phyloP scores from a whole-genome alignment of 805 yeast genomes.

The Sporopachydermia quercuum region DNA sequence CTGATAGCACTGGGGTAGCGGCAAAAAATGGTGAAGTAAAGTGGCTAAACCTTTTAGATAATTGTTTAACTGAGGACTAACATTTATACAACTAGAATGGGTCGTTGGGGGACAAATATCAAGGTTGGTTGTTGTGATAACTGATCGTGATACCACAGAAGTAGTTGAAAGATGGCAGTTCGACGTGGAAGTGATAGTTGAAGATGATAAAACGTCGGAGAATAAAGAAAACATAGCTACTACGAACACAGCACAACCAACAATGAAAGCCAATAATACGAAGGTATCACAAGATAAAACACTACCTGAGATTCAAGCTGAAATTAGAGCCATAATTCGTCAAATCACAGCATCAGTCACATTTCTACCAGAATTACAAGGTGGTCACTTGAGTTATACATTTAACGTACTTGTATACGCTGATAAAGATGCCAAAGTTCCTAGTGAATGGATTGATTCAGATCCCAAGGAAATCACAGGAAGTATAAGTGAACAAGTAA shows the following conservation, averaged over 20 bases:
- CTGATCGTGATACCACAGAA: slow-evolving; percentile 51
- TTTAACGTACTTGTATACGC: slow-evolving; percentile 80
- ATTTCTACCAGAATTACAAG: slow-evolving; percentile 62
- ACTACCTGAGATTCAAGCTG: slow-evolving; percentile 42
- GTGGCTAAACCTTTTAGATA: too few relatives aligned
- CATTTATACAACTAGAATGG: slow-evolving; percentile 48
- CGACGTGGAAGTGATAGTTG: slow-evolving; percentile 32
- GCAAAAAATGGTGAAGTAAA: too few relatives aligned
- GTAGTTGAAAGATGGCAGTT: slow-evolving; percentile 83
- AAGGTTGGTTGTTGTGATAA: slow-evolving; percentile 56
- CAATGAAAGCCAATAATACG: not conserved
- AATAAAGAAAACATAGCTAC: slow-evolving; percentile 4
- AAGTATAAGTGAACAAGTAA: slow-evolving; percentile 42
- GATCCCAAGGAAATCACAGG: slow-evolving; percentile 42
- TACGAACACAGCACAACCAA: not conserved
- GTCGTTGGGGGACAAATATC: slow-evolving; percentile 52
- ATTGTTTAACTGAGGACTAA: too few relatives aligned
- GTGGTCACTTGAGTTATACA: slow-evolving; percentile 39
- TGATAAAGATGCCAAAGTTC: slow-evolving; percentile 43
- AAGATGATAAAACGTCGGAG: slow-evolving; percentile 6
- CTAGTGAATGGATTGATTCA: slow-evolving; percentile 76
- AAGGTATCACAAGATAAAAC: slow-evolving; percentile 15
- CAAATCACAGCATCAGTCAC: slow-evolving; percentile 84
- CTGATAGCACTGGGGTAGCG: too few relatives aligned
- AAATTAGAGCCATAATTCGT: slow-evolving; percentile 74